Evolutionary conservation across 1,284 basidiomycete genomes (phyloP), one percentile per base, ranked within the genome.

Genomic region (Coriolopsis trogii): DNA sequence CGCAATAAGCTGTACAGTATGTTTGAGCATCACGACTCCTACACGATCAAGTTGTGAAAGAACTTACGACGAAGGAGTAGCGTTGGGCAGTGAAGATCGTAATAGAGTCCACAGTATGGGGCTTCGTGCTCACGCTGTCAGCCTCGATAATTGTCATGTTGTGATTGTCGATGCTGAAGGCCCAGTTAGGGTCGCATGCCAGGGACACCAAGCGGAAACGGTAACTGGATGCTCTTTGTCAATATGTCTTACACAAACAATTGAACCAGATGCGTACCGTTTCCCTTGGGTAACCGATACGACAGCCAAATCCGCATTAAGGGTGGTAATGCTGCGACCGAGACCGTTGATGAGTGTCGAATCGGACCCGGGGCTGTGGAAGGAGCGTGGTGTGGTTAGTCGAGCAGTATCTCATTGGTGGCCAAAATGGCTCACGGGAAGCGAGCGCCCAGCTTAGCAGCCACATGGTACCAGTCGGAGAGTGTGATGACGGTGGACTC

Each of bases 261-360:
- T n/a, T n/a, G n/a, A n/a, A n/a, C n/a, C n/a, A n/a, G n/a, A n/a
- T n/a, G n/a, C n/a, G 26, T 33, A 69, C 23, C 78, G 72, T 47
- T 77, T 71, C 31, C 65, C 51, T 15, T 55, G 40, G 21, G 47
- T 34, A 8, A 71, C 69, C 15, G 53, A 62, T 36, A 74, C 58
- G 2, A 73, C 67, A 0, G 71, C 60, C 10, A 73, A 56, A 2
- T 61, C 46, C 9, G 59, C 37, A 21, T 23, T 51, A 2, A 55
- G 47, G 3, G 60, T 50, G 1, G 61, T 61, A 9, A 45, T 49
- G 4, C 40, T 21, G 9, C 70, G 65, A 6, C 78, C 78, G 20
- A 67, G 62, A 6, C 77, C 76, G 46, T 85, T 85, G 62, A 86
- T 79, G 6, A 84, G 62, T 1, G 76, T 79, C 0, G 75, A 28